phyloP scores from a whole-genome alignment of 768 basidiomycete species.

The Suillus subalutaceus region DNA sequence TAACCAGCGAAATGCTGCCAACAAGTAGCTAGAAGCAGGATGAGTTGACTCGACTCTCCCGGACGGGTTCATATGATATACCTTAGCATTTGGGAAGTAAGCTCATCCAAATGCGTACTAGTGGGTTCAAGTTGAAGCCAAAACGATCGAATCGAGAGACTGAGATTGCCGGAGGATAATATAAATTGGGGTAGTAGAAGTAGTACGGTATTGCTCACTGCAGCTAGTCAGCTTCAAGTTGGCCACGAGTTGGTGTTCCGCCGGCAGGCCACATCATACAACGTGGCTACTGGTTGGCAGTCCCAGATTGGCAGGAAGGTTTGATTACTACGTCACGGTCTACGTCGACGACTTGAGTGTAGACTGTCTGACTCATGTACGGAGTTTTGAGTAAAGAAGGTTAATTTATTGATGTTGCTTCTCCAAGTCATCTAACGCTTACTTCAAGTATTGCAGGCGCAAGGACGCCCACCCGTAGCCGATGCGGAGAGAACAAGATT shows the following conservation, averaged over 20 bases:
- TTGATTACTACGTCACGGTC: not conserved
- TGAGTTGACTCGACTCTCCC: not conserved
- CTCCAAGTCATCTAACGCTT: not conserved
- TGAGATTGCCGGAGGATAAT: not conserved
- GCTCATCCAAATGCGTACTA: not conserved
- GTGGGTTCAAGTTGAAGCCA: not conserved
- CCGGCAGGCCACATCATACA: not conserved
- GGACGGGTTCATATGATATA: not conserved
- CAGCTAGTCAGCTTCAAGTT: not conserved
- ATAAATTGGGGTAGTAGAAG: too few species aligned
- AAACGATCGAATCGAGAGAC: not conserved
- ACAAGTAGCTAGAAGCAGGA: not conserved
- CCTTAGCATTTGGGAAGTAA: not conserved
- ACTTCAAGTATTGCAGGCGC: not conserved
- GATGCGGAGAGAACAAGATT: not conserved
- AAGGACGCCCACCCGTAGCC: not conserved
- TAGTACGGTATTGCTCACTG: not conserved
- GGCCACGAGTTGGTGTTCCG: not conserved
- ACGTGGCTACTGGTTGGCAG: not conserved
- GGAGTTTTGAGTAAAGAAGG: not conserved
- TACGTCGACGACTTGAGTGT: not conserved
- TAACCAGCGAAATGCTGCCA: not conserved
- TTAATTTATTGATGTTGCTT: not conserved
- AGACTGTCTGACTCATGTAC: not conserved
- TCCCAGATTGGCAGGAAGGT: conserved; percentile 1